Percentiles rank a stretch among this genome's conserved stretches.
phyloP scores from a whole-genome alignment of 176 grass and related monocot species.

The Areca catechu region DNA sequence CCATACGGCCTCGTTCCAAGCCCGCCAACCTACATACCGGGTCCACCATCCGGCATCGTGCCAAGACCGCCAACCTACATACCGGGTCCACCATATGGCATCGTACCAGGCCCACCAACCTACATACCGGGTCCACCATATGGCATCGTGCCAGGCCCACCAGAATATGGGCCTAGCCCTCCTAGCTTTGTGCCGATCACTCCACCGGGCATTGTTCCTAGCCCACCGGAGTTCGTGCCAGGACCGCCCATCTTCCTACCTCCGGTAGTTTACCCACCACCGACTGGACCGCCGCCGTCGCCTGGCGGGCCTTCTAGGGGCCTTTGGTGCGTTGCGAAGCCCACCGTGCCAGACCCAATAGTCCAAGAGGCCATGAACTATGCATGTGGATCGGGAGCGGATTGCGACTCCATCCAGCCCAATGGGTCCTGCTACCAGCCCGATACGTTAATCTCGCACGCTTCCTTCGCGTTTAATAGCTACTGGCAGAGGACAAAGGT shows the following conservation, averaged over 20 bases:
- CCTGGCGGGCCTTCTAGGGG: constrained; percentile 24
- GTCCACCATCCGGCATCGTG: no score
- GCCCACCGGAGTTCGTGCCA: neutral
- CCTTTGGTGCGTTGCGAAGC: constrained; percentile 91
- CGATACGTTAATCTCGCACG: constrained; percentile 63
- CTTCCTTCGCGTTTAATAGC: constrained; percentile 79
- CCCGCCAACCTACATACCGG: constrained; percentile 13
- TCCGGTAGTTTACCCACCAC: constrained; percentile 76
- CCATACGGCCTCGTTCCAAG: neutral
- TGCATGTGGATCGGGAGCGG: constrained; percentile 55
- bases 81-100: no score
- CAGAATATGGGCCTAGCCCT: no score
- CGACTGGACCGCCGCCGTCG: constrained; percentile 37
- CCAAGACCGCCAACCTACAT: constrained; percentile 24
- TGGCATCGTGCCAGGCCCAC: no score
- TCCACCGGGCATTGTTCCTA: neutral
- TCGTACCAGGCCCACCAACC: constrained; percentile 19
- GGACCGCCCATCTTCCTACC: constrained; percentile 35
- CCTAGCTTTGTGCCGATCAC: no score
- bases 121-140: neutral
- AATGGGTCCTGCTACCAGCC: constrained; percentile 62
- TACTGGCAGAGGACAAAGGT: constrained; percentile 60
- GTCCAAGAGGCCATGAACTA: constrained; percentile 94
- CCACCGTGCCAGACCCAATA: constrained; percentile 72
- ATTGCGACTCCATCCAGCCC: constrained; percentile 48